Base-by-base conservation (phyloP, 768 basidiomycete genomes). In the Pleurotus giganteus region DNA sequence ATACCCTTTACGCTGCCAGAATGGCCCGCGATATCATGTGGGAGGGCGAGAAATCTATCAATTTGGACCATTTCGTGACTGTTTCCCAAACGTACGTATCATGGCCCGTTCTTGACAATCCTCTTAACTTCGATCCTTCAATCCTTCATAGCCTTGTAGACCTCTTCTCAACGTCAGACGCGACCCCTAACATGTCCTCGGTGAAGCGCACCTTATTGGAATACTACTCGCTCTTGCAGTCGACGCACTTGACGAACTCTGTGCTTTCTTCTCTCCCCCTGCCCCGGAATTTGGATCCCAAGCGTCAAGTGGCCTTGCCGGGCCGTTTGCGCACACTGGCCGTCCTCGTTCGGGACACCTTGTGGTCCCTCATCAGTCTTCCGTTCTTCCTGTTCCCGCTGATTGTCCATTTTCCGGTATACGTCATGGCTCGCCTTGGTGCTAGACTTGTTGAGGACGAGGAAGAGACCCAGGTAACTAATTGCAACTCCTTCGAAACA, bases 1-100 rank as follows among this genome's bases (percentile, higher is more conserved):
- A 96, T 57, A 91, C 92, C 0, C 76, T 97, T 4, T 91, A 89
- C 68, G 85, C 84, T 31, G 94, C 94, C 5, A 84, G 90, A 54
- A 98, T 96, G 89, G 93, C 95, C 12, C 78, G 91, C 49, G 91
- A 97, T 65, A 72, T 99, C 34, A 75, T 99, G n/a, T 98, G 94
- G 93, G 87, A 88, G 63, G 79, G 84, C 56, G 88, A 93, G 56
- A 79, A 80, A 57, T 79, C 83, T 27, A 84, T 98, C 56, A 77
- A 84, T 47, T 80, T 96, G 43, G 83, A 87, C 44, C 85, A 97
- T 52, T 96, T 90, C 65, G 88, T 94, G 19, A 68, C 76, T 11
- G 79, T 97, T 54, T 91, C 91, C 12, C 97, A 99, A 68, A 94
- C 92, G 96, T 98, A 73, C 62, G 89, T 73, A 17, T 58, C 50